Conservation (phyloP, 371 early-diverging fungal genomes). For the Syncephalis fuscata region DNA sequence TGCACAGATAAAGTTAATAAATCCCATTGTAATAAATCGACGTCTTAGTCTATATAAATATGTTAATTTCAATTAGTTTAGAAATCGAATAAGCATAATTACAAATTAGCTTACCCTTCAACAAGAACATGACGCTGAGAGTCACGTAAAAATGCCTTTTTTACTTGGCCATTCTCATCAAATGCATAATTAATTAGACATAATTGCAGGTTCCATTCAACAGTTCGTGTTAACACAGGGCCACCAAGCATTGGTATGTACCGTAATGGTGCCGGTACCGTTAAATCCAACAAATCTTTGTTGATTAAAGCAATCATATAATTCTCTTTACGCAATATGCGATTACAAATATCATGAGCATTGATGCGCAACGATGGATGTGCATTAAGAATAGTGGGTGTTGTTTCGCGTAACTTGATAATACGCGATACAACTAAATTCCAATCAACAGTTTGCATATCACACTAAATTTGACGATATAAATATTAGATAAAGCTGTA, state of each 20-base stretch:
- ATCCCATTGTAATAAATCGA: slow-evolving; percentile 75
- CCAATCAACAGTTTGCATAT: slow-evolving; percentile 69
- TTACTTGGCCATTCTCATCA: slow-evolving; percentile 64
- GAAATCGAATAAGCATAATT: neutral
- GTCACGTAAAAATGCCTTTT: slow-evolving; percentile 56
- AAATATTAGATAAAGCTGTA: neutral
- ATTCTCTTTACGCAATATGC: slow-evolving; percentile 95
- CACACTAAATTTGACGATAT: slow-evolving; percentile 20
- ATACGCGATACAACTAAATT: slow-evolving; percentile 52
- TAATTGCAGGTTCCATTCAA: slow-evolving; percentile 85
- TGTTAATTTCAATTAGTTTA: neutral
- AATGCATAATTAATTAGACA: slow-evolving; percentile 75
- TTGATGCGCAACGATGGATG: slow-evolving; percentile 40
- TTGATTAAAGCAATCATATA: slow-evolving; percentile 90
- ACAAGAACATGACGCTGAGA: slow-evolving; percentile 36
- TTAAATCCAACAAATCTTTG: slow-evolving; percentile 69
- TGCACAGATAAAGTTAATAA: slow-evolving; percentile 63
- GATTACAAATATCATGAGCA: slow-evolving; percentile 74
- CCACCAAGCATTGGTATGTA: slow-evolving; percentile 12
- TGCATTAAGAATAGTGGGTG: slow-evolving; percentile 29
- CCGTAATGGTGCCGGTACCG: slow-evolving; percentile 42
- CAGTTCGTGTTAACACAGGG: slow-evolving; percentile 14
- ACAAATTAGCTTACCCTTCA: slow-evolving; percentile 23
- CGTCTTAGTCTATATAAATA: slow-evolving; percentile 36
- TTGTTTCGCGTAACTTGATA: slow-evolving; percentile 47